Evolutionary conservation across 139 green algal genomes (phyloP).

Genomic region (Chlorokybus atmophyticus): DNA sequence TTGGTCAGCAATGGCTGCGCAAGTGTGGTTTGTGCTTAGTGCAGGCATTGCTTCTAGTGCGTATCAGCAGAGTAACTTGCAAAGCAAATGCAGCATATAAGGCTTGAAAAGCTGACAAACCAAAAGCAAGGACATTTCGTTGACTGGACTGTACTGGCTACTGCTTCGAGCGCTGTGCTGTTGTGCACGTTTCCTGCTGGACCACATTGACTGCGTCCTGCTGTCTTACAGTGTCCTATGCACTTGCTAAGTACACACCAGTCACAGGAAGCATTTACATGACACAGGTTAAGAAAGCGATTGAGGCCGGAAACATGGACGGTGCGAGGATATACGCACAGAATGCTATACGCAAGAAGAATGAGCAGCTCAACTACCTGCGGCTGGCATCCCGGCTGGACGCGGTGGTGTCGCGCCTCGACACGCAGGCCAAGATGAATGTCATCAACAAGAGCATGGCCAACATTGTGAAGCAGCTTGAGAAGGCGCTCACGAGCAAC

Average conservation of each 20-base stretch:
- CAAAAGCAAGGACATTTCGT: too few relatives aligned
- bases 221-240: background rate
- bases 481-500: conserved; percentile 63
- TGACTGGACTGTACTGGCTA: too few relatives aligned
- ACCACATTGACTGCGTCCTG: background rate
- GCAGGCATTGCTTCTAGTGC: too few relatives aligned
- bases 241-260: background rate
- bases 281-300: conserved; percentile 95
- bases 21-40: too few relatives aligned
- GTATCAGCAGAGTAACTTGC: too few relatives aligned
- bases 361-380: conserved; percentile 92
- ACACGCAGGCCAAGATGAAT: conserved; percentile 77
- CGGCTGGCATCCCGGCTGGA: conserved; percentile 75
- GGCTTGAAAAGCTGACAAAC: too few relatives aligned
- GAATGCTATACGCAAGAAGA: conserved; percentile 85
- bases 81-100: too few relatives aligned
- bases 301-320: conserved; percentile 95
- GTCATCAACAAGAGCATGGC: conserved; percentile 82
- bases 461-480: conserved; percentile 83
- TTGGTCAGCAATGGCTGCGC: too few relatives aligned
- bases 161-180: too few relatives aligned
- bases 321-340: conserved; percentile 71
- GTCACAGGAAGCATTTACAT: too few relatives aligned
- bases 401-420: conserved; percentile 73
- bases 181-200: background rate